phyloP scores from a whole-genome alignment of 2,329 filamentous ascomycete genomes.

The Colletotrichum costaricense region DNA sequence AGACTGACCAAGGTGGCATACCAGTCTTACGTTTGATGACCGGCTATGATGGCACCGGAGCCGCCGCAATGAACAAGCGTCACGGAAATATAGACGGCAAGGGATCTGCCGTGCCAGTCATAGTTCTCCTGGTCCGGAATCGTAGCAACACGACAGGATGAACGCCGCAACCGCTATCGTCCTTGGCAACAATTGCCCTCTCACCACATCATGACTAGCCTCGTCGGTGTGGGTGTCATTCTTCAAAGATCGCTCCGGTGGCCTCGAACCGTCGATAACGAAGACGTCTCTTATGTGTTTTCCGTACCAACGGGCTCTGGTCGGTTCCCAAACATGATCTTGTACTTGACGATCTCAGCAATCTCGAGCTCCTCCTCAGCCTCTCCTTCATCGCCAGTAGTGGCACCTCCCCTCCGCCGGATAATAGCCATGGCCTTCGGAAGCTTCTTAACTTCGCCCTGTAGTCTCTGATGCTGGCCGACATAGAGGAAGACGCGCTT shows the following conservation, averaged over 20 bases:
- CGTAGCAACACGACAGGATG: background rate
- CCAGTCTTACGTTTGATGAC: background rate
- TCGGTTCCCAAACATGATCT: slow-evolving; percentile 84
- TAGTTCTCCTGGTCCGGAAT: background rate
- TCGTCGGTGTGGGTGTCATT: background rate
- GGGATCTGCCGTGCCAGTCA: background rate
- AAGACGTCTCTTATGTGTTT: slow-evolving; percentile 38
- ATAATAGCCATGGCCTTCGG: slow-evolving; percentile 84
- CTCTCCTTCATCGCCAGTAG: slow-evolving; percentile 45
- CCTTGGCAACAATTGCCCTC: background rate
- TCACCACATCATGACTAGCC: too few species aligned
- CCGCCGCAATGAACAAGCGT: background rate
- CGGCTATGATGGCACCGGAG: background rate
- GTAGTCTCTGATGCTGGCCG: slow-evolving; percentile 88
- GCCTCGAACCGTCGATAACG: background rate
- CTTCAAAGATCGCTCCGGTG: background rate
- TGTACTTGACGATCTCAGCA: slow-evolving; percentile 87
- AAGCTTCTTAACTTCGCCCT: slow-evolving; percentile 90
- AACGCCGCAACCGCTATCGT: background rate
- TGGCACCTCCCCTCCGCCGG: slow-evolving; percentile 60
- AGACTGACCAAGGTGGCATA: background rate
- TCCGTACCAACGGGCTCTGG: slow-evolving; percentile 83
- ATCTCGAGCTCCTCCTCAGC: slow-evolving; percentile 76
- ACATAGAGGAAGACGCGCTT: slow-evolving; percentile 90
- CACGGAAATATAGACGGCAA: background rate